Evolutionary conservation across 352 stramenopile species (phyloP), one percentile per base, ranked within the genome.

Genomic region (Phytophthora rubi): DNA sequence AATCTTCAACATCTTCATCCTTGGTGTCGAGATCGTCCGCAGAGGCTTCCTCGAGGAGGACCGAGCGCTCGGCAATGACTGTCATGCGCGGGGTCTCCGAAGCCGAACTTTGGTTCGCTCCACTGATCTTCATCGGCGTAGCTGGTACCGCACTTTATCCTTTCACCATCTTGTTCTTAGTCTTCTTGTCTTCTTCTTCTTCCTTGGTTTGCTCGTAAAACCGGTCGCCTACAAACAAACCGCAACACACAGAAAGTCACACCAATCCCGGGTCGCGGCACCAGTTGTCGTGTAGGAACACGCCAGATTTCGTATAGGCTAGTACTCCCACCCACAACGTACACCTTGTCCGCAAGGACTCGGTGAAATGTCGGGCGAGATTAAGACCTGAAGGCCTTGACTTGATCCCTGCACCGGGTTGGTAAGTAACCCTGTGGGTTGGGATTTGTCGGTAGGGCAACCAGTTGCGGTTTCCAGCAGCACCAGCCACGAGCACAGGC

Each of bases 121-220:
- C 18, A 10, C 60, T 39, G 1, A 28, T 56, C 42, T 69, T 61
- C 49, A 53, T 53, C 23, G 49, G 37, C 0, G 59, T 66, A 37
- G 49, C 37, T 59, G 49, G 59, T 54, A 59, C 21, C 49, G 49
- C 37, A n/a, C n/a, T n/a, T n/a, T n/a, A n/a, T 66, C 21, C 59
- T 48, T 59, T 66, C 49, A 16, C 23, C 48, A 66, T 66, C 4
- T 47, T 58, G n/a, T 51, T 15, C 12, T 53, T 53, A 4, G 45
- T 58, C 49, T 66, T 66, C 16, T 58, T 57, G 2, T 57, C 32
- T 58, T 58, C 16, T 58, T 58, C 15, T 58, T 45, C 4, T 21
- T 49, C 42, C 12, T 18, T 18, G 15, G 16, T 45, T 45, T 21
- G 42, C 42, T 49, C 42, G 42, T 49, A 18, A 21, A 15, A 18